phyloP scores from a whole-genome alignment of 129 eudicot species.

The Lonicera japonica region DNA sequence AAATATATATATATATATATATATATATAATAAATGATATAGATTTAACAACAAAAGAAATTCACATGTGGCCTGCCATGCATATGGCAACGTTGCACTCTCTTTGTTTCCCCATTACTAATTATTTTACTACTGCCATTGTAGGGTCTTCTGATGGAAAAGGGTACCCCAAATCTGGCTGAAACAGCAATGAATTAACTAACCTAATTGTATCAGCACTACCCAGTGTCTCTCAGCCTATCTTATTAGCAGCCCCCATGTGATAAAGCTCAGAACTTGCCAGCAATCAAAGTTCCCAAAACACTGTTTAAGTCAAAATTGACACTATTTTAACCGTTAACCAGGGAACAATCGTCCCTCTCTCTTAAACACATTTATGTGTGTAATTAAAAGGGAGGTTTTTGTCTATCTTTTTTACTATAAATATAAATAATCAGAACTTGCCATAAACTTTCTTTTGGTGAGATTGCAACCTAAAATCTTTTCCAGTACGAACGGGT shows the following conservation, averaged over 20 bases:
- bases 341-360: too few relatives aligned
- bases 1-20: too few relatives aligned
- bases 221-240: slow-evolving; percentile 19
- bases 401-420: too few relatives aligned
- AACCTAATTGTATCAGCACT: slow-evolving; percentile 2
- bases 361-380: neutral
- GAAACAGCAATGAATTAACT: slow-evolving; percentile 11
- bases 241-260: slow-evolving; percentile 47
- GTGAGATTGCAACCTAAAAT: too few relatives aligned
- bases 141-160: slow-evolving; percentile 6
- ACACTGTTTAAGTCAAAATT: neutral
- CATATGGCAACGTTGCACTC: neutral
- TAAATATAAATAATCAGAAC: too few relatives aligned
- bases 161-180: slow-evolving; percentile 7
- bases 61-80: neutral
- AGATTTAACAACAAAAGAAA: neutral
- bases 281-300: slow-evolving; percentile 2
- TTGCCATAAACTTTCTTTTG: too few relatives aligned
- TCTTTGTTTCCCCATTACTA: neutral
- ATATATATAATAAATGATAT: too few relatives aligned
- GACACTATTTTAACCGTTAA: too few relatives aligned
- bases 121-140: neutral
- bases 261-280: slow-evolving; percentile 32
- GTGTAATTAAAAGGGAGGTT: too few relatives aligned
- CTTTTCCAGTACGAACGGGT: too few relatives aligned